These are phyloP conservation scores for Vigna angularis DNA, from an alignment of 306 rosid genomes.

Conservation along the genomic window DNA sequence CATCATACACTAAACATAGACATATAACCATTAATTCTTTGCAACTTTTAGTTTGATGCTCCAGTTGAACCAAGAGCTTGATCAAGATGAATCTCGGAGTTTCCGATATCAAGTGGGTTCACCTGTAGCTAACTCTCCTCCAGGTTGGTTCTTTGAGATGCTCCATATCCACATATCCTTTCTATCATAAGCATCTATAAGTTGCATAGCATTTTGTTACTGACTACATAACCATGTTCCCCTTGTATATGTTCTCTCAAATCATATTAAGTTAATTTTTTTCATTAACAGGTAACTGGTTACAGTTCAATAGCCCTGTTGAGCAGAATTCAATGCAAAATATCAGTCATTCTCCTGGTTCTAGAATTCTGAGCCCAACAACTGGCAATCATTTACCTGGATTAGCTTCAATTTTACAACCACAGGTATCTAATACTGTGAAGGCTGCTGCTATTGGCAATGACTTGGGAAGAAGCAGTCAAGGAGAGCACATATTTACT, in stretches of 20 bases:
- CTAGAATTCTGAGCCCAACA: slow-evolving; percentile 81
- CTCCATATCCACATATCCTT: slow-evolving; percentile 22
- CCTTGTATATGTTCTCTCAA: slow-evolving; percentile 38
- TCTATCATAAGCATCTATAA: slow-evolving; percentile 29
- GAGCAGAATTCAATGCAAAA: slow-evolving; percentile 75
- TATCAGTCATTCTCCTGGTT: slow-evolving; percentile 77
- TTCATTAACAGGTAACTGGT: slow-evolving; percentile 77
- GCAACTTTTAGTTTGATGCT: slow-evolving; percentile 73
- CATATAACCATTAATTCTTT: slow-evolving; percentile 37
- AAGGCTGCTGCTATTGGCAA: slow-evolving; percentile 84
- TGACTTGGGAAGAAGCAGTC: slow-evolving; percentile 74
- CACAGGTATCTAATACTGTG: slow-evolving; percentile 65
- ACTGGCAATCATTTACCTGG: slow-evolving; percentile 73
- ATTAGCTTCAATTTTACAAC: slow-evolving; percentile 92
- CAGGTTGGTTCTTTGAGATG: slow-evolving; percentile 67
- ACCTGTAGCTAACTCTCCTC: slow-evolving; percentile 89
- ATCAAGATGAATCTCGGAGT: slow-evolving; percentile 86
- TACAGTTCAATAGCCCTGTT: slow-evolving; percentile 80
- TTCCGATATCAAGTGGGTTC: slow-evolving; percentile 87
- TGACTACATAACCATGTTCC: slow-evolving; percentile 16
- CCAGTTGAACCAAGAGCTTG: slow-evolving; percentile 94
- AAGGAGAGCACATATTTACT: slow-evolving; percentile 56
- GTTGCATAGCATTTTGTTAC: slow-evolving; percentile 7
- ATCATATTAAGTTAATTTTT: slow-evolving; percentile 30
- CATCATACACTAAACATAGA: not conserved